A percentile compares a stretch with the other conserved stretches of the same genome.
Conservation (phyloP, 1,284 basidiomycete genomes). For the Ganoderma multipileum region DNA sequence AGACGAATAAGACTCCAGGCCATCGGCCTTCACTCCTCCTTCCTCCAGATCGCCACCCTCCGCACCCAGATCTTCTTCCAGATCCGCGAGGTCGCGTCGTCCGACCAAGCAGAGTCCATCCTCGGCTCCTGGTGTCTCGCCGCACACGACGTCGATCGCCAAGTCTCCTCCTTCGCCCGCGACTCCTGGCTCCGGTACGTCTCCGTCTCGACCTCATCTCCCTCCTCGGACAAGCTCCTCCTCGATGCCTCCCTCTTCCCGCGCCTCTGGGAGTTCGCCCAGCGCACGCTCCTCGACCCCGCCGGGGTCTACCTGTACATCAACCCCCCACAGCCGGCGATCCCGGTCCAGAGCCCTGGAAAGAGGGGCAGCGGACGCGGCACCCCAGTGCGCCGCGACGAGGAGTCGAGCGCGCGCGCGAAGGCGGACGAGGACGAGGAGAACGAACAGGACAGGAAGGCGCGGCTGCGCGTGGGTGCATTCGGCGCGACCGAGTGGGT, state of each 20-base stretch:
- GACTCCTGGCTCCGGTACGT: slow-evolving; percentile 62
- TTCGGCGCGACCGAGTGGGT: slow-evolving; percentile 75
- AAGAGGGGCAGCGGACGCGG: slow-evolving; percentile 44
- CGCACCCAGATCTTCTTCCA: slow-evolving; percentile 66
- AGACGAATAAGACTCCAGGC: slow-evolving; percentile 79
- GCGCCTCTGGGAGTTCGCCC: slow-evolving; percentile 56
- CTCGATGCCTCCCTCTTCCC: slow-evolving; percentile 45
- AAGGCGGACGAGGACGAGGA: slow-evolving; percentile 68
- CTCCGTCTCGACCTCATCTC: slow-evolving; percentile 27
- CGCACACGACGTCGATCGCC: slow-evolving; percentile 76
- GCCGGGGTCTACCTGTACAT: slow-evolving; percentile 67
- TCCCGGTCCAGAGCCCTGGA: slow-evolving; percentile 35
- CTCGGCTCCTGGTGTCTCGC: slow-evolving; percentile 85
- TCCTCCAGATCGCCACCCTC: slow-evolving; percentile 65
- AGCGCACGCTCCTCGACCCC: slow-evolving; percentile 71
- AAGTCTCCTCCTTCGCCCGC: slow-evolving; percentile 58
- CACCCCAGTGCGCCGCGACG: slow-evolving; percentile 36
- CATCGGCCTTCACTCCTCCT: slow-evolving; percentile 70
- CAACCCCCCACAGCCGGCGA: slow-evolving; percentile 65
- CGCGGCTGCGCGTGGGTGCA: slow-evolving; percentile 75
- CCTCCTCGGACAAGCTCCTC: slow-evolving; percentile 39
- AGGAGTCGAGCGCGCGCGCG: slow-evolving; percentile 41
- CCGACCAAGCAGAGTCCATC: slow-evolving; percentile 70
- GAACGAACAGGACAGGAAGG: slow-evolving; percentile 69
- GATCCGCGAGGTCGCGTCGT: slow-evolving; percentile 59